Evolutionary conservation across 164 flowering plant genomes (phyloP).

Genomic region (Macadamia integrifolia): DNA sequence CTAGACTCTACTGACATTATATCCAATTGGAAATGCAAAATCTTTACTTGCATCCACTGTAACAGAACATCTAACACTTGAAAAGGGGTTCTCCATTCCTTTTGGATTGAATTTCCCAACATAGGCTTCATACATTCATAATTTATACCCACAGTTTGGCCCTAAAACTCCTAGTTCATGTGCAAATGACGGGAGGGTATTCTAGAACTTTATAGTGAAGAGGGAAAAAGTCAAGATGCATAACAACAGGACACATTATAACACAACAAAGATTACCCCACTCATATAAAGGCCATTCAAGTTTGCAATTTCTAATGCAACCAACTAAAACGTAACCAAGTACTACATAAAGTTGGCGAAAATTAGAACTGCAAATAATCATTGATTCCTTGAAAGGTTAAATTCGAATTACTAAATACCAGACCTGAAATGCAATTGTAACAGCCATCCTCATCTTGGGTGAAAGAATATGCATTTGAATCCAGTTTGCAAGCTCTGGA

Average conservation of each 20-base stretch:
- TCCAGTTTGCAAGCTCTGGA: constrained; percentile 36
- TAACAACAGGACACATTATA: neutral
- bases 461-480: constrained; percentile 48
- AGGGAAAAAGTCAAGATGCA: neutral
- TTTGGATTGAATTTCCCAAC: too few relatives aligned
- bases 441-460: constrained; percentile 53
- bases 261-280: neutral
- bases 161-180: too few relatives aligned
- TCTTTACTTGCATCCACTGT: too few relatives aligned
- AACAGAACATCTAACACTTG: too few relatives aligned
- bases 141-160: too few relatives aligned
- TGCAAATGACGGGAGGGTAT: too few relatives aligned
- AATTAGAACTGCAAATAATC: neutral
- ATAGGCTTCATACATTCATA: too few relatives aligned
- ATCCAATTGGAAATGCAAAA: too few relatives aligned
- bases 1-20: too few relatives aligned
- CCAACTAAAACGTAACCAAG: neutral
- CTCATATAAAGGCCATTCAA: neutral
- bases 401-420: neutral
- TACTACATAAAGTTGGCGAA: neutral
- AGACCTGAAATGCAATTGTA: constrained; percentile 65
- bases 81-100: too few relatives aligned
- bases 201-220: neutral
- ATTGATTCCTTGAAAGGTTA: neutral
- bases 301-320: neutral